Percentiles rank a stretch among this genome's conserved stretches.
phyloP scores from a whole-genome alignment of 169 alveolate genomes.

The Theileria luwenshuni region DNA sequence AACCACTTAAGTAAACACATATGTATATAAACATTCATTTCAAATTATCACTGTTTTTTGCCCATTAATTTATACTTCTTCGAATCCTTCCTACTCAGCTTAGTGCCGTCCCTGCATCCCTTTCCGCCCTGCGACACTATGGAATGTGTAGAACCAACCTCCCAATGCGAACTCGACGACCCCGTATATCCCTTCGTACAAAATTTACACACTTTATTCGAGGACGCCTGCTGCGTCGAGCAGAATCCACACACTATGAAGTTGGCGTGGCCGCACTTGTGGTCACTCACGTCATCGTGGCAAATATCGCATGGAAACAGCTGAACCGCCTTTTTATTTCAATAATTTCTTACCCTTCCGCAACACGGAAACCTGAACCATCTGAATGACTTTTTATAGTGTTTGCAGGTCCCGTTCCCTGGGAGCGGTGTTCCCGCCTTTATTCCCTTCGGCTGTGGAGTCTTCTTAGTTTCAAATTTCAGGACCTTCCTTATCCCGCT shows the following conservation, averaged over 20 bases:
- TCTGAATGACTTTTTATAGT: conserved; percentile 84
- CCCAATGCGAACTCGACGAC: conserved; percentile 65
- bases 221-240: conserved; percentile 77
- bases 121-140: conserved; percentile 70
- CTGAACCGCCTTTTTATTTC: conserved; percentile 19
- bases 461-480: conserved; percentile 20
- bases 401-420: conserved; percentile 83
- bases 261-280: conserved; percentile 81
- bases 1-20: too few species aligned
- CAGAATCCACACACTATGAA: conserved; percentile 87
- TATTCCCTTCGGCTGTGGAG: conserved; percentile 37
- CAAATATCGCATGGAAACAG: conserved; percentile 86
- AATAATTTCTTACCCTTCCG: conserved; percentile 68
- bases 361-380: conserved; percentile 90
- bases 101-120: conserved; percentile 76
- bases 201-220: conserved; percentile 68
- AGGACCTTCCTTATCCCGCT: conserved; percentile 21
- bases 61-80: conserved; percentile 67
- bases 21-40: too few species aligned
- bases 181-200: conserved; percentile 64
- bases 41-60: conserved; percentile 34
- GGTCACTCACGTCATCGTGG: conserved; percentile 83
- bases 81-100: conserved; percentile 75
- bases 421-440: conserved; percentile 84
- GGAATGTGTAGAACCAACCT: conserved; percentile 30